A percentile compares a stretch with the other conserved stretches of the same genome.
phyloP scores from a whole-genome alignment of 495 filamentous ascomycete genomes.

The Talaromyces trachyspermus region DNA sequence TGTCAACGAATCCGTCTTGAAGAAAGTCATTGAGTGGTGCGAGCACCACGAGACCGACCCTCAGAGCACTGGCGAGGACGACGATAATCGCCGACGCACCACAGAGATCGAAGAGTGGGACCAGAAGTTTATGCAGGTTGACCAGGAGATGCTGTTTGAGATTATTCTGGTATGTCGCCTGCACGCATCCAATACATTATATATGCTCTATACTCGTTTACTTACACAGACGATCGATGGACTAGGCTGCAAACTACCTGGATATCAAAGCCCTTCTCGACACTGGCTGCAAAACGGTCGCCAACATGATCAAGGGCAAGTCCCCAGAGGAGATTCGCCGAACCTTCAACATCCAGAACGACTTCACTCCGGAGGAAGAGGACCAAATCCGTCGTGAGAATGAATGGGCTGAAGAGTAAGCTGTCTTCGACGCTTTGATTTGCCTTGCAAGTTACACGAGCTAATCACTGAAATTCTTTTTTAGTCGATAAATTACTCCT shows the following conservation, averaged over 20 bases:
- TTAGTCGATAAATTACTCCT: conserved; percentile 40
- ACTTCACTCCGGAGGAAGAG: conserved; percentile 70
- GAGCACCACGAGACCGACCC: conserved; percentile 88
- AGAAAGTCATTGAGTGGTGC: conserved; percentile 98
- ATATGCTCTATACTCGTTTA: background rate
- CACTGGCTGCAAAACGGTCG: conserved; percentile 62
- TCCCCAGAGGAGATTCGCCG: conserved; percentile 67
- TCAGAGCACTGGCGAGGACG: conserved; percentile 72
- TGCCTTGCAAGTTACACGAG: too few species aligned
- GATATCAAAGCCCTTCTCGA: conserved; percentile 65
- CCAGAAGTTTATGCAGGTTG: conserved; percentile 99
- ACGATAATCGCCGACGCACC: conserved; percentile 92
- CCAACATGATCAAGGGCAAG: conserved; percentile 71
- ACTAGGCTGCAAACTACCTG: conserved; percentile 63
- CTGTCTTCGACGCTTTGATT: conserved; percentile 12
- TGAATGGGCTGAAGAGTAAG: conserved; percentile 66
- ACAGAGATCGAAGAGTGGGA: conserved; percentile 99
- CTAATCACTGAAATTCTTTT: too few species aligned
- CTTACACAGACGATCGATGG: too few species aligned
- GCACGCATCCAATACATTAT: too few species aligned
- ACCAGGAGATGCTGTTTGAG: conserved; percentile 99
- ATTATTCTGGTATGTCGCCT: conserved; percentile 77
- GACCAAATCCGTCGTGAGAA: conserved; percentile 66
- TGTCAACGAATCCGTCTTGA: conserved; percentile 87
- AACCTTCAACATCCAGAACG: conserved; percentile 69